Base-by-base conservation (phyloP, 225 moss, liverwort and hornwort species). In the Thuidium tamariscinum region DNA sequence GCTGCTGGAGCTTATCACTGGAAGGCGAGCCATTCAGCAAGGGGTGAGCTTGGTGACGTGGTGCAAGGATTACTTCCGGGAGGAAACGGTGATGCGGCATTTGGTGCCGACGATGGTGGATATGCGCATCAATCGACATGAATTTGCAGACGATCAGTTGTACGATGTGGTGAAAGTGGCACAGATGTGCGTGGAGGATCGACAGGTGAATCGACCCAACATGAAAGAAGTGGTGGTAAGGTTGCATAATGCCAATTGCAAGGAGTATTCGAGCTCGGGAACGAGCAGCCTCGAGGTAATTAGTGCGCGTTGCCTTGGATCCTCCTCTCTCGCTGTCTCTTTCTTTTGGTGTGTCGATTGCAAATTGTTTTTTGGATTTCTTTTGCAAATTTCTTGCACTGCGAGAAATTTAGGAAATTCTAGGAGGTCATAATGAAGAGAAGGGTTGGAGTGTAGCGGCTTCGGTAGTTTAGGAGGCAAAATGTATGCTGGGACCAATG, bases 1-100 rank as follows among this genome's bases (percentile, higher is more conserved):
- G 48, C 88, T 96, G 27, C 42, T 96, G 90, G 96, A 96, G 89
- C 93, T 96, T 23, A 95, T 94, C 82, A 93, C 95, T 29, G 96
- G 96, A 44, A 92, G 94, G 48, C 89, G 89, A 37, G 93, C 93
- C 70, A 85, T 94, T 42, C 92, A 94, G 80, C 91, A 95, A 34
- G 87, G 90, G 23, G 39, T 91, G 26, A 66, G 86, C 34, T 39
- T 96, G 52, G 91, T 92, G 21, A 85, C 76, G 1, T 96, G 95
- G 94, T 96, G 93, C 56, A 91, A 73, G 86, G 90, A 88, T 55
- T 92, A 87, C 62, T 89, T 85, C 4, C 85, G 7, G 10, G 87
- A 77, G 71, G 93, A 95, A 55, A 30, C 90, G 57, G 95, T 91
- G 61, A 89, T 92, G 92, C 83, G 93, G 37, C 89, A 90, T 73